These are phyloP conservation scores for Drosera capensis DNA, from an alignment of 148 eudicot genomes.

Conservation along the genomic window DNA sequence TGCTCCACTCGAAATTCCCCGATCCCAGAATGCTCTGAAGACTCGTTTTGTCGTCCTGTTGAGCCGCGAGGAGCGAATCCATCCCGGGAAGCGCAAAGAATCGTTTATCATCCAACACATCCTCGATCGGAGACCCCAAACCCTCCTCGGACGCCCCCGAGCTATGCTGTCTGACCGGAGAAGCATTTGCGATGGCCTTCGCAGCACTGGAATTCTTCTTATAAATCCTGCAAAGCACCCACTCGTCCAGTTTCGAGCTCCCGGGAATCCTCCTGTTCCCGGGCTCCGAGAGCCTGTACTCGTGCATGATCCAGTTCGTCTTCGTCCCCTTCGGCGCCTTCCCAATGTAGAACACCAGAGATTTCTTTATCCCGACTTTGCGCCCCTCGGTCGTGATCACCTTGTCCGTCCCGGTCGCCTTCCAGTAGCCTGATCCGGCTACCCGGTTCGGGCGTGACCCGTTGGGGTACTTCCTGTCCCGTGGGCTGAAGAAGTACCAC, in stretches of 20 bases:
- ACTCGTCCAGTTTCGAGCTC: slow-evolving; percentile 52
- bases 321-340: slow-evolving; percentile 78
- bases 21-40: slow-evolving; percentile 24
- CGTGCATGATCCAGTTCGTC: slow-evolving; percentile 96
- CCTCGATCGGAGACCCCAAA: slow-evolving; percentile 44
- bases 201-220: slow-evolving; percentile 46
- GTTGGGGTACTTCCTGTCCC: slow-evolving; percentile 73
- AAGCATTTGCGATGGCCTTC: slow-evolving; percentile 9
- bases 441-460: slow-evolving; percentile 73
- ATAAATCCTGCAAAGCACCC: slow-evolving; percentile 73
- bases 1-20: slow-evolving; percentile 40
- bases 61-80: no score
- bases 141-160: slow-evolving; percentile 24
- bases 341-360: slow-evolving; percentile 62
- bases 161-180: slow-evolving; percentile 21
- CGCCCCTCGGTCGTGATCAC: slow-evolving; percentile 33
- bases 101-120: slow-evolving; percentile 36
- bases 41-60: slow-evolving; percentile 20
- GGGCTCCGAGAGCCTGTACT: slow-evolving; percentile 51
- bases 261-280: no score
- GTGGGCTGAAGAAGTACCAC: slow-evolving; percentile 75
- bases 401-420: slow-evolving; percentile 78
- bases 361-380: slow-evolving; percentile 66
- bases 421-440: slow-evolving; percentile 82
- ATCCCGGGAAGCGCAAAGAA: no score